Evolutionary conservation across 116 monocot genomes (phyloP), one percentile per base, ranked within the genome.

Genomic region (Papilionanthe hybrid): DNA sequence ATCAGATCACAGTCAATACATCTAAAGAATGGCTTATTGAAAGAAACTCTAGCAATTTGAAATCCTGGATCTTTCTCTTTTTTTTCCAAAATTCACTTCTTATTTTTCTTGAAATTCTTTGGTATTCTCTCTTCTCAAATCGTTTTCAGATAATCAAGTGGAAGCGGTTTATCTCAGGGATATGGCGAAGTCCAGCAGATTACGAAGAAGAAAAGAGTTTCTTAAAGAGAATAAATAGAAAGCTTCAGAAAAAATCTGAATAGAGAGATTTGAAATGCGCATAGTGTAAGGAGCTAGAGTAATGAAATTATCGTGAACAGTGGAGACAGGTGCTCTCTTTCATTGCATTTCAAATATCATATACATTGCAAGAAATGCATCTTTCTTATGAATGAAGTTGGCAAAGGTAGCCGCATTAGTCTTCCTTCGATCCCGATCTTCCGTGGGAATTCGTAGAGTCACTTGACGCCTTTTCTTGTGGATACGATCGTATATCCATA

Each of bases 341-440:
- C 25, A 27, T 13, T 12, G 6, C 69, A 69, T 69, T 30, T 69
- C 69, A 6, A 37, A 28, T 29, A 28, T 17, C 6, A 69, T 17
- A 20, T 19, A 9, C 72, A 80, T 75, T 12, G 81, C 75, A 75
- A 75, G 58, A 65, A 27, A 65, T 1, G 81, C 74, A 65, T 75
- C 81, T n/a, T 65, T 75, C 75, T 81, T 44, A 81, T 81, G 81
- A 32, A 81, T 81, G 42, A 81, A 81, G 75, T 65, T 80, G 43
- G 18, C 69, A 25, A 42, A 80, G 79, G 79, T 72, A 68, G 79
- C 9, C 10, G 22, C 19, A 18, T 23, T 10, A 53, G 72, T 71
- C 69, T 80, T 80, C 42, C 69, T 42, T 8, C 22, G 4, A 79
- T 68, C 22, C 11, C 23, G 7, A 22, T 43, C 23, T 11, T 47